Conservation (phyloP, 345 rosid genomes). For the Limnanthes douglasii region DNA sequence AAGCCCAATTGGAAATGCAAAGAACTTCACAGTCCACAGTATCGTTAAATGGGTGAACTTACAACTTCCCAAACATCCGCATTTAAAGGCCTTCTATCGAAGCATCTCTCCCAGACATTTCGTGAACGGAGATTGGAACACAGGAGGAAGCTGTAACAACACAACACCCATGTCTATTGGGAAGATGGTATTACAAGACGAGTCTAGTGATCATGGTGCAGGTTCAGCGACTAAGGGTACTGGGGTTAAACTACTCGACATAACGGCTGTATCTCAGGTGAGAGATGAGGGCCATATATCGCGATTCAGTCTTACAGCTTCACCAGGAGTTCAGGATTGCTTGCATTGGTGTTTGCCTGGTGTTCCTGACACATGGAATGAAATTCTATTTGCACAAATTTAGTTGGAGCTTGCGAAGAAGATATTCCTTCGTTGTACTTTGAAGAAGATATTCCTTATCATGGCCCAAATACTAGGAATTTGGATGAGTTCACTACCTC, state of each 20-base stretch:
- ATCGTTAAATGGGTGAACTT: conserved; percentile 52
- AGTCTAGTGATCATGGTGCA: conserved; percentile 46
- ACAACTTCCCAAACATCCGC: conserved; percentile 42
- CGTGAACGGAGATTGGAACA: conserved; percentile 76
- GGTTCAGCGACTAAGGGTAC: conserved; percentile 49
- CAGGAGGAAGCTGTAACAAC: conserved; percentile 74
- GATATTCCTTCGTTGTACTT: too few species aligned
- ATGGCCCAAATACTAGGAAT: too few species aligned
- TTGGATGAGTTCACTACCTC: too few species aligned
- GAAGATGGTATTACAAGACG: conserved; percentile 49
- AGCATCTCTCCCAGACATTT: conserved; percentile 81
- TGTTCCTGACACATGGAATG: conserved; percentile 71
- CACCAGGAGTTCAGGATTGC: conserved; percentile 51
- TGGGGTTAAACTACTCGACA: conserved; percentile 50
- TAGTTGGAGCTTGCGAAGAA: too few species aligned
- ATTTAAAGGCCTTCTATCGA: conserved; percentile 45
- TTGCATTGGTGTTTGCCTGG: conserved; percentile 74
- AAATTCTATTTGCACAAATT: conserved; percentile 41
- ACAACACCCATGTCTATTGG: conserved; percentile 64
- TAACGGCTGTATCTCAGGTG: conserved; percentile 48
- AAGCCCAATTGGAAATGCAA: conserved; percentile 44
- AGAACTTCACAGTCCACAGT: conserved; percentile 58
- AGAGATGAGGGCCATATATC: conserved; percentile 86
- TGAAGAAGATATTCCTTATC: too few species aligned
- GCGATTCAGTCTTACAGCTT: conserved; percentile 32